These are phyloP conservation scores for Galerina sulciceps DNA, from an alignment of 768 basidiomycete genomes.

Conservation along the genomic window DNA sequence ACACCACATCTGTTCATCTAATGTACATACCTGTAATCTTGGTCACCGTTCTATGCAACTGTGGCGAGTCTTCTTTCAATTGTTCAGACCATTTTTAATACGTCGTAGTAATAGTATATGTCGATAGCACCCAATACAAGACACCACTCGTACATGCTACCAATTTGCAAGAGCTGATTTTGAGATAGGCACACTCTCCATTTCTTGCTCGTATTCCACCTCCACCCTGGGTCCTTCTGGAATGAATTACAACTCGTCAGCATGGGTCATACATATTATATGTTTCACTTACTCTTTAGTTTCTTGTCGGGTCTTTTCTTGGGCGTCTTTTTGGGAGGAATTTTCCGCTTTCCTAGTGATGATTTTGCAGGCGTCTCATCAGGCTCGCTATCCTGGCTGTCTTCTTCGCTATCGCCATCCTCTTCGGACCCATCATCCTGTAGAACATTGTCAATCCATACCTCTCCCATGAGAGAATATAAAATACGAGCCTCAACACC, in stretches of 20 bases:
- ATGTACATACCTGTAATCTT: conserved; percentile 9
- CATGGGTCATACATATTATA: not conserved
- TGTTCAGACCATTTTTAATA: too few relatives aligned
- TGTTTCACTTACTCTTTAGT: conserved; percentile 54
- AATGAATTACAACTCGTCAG: conserved; percentile 5
- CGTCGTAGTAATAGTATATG: too few relatives aligned
- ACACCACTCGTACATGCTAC: conserved; percentile 35
- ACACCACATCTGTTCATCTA: not conserved
- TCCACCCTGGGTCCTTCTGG: conserved; percentile 83
- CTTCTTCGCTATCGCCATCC: conserved; percentile 44
- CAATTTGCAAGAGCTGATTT: conserved; percentile 57
- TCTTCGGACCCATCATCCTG: conserved; percentile 47
- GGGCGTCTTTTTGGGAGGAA: conserved; percentile 44
- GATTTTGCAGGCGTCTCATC: conserved; percentile 41
- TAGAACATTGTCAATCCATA: not conserved
- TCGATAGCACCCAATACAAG: too few relatives aligned
- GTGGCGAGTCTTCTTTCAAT: too few relatives aligned
- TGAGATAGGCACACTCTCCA: conserved; percentile 66
- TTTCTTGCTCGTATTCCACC: conserved; percentile 96
- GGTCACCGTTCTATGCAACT: too few relatives aligned
- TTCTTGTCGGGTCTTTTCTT: conserved; percentile 65
- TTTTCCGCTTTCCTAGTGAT: conserved; percentile 73
- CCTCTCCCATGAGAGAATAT: conserved; percentile 21
- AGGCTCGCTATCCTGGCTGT: conserved; percentile 41
- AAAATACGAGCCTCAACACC: conserved; percentile 62